Evolutionary conservation across 2,329 filamentous ascomycete genomes (phyloP).

Genomic region (Scytalidium lignicola): DNA sequence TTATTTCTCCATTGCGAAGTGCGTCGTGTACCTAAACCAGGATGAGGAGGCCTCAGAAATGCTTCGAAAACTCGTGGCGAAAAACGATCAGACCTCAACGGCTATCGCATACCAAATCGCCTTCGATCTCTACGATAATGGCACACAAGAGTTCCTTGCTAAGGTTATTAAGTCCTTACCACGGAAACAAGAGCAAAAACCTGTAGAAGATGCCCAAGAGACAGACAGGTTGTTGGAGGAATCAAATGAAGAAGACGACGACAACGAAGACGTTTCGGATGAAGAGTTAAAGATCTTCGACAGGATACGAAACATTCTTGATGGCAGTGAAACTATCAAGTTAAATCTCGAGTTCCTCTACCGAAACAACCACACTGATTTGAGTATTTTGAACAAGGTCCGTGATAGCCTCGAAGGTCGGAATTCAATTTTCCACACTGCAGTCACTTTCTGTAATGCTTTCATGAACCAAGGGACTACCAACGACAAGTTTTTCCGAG

Average conservation of each 20-base stretch:
- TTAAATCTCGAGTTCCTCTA: constrained; percentile 95
- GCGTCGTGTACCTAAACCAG: constrained; percentile 91
- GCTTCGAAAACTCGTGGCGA: constrained; percentile 72
- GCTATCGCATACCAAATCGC: constrained; percentile 95
- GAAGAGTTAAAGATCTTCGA: constrained; percentile 52
- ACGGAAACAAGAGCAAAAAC: constrained; percentile 37
- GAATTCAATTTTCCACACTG: constrained; percentile 97
- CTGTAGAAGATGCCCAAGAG: constrained; percentile 47
- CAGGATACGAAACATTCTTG: constrained; percentile 65
- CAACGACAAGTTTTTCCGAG: constrained; percentile 96
- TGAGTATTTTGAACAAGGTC: constrained; percentile 90
- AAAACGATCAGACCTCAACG: constrained; percentile 70
- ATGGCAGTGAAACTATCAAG: constrained; percentile 89
- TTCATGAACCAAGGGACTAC: constrained; percentile 99
- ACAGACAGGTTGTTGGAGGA: constrained; percentile 54
- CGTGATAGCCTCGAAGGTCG: constrained; percentile 91
- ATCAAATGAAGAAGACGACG: constrained; percentile 35
- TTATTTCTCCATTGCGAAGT: constrained; percentile 97
- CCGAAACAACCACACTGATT: constrained; percentile 89
- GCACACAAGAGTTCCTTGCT: constrained; percentile 90
- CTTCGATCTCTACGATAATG: constrained; percentile 97
- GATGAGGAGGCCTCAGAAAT: constrained; percentile 86
- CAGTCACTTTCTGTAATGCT: constrained; percentile 94
- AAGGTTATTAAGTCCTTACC: constrained; percentile 83
- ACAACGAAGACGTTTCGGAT: constrained; percentile 35